These are phyloP conservation scores for Cladosporium colombiae DNA, from an alignment of 2,329 filamentous ascomycete species.

Conservation along the genomic window DNA sequence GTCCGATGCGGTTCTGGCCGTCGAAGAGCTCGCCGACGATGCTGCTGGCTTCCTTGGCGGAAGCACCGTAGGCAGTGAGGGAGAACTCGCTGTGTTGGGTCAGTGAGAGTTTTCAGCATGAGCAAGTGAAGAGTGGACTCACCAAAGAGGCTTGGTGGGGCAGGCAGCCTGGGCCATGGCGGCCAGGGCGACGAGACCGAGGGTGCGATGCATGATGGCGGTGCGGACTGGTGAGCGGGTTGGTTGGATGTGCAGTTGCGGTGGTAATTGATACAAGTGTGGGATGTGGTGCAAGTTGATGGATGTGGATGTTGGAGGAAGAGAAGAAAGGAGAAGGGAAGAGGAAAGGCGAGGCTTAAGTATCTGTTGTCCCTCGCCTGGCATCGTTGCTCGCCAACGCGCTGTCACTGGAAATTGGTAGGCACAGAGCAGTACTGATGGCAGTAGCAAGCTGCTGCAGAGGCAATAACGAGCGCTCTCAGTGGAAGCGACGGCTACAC, in stretches of 20 bases:
- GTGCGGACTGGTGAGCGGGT: background rate
- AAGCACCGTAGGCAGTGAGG: slow-evolving; percentile 44
- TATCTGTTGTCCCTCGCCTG: background rate
- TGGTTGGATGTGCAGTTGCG: background rate
- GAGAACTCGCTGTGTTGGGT: slow-evolving; percentile 49
- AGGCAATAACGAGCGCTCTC: background rate
- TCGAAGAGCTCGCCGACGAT: slow-evolving; percentile 60
- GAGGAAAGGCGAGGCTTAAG: background rate
- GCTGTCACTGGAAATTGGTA: background rate
- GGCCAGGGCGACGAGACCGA: slow-evolving; percentile 28
- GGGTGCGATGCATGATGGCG: background rate
- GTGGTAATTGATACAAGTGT: slow-evolving; percentile 1
- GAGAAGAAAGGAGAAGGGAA: background rate
- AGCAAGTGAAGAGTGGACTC: background rate
- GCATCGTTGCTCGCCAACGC: background rate
- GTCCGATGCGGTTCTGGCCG: slow-evolving; percentile 63
- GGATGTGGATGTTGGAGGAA: background rate
- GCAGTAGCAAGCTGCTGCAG: background rate
- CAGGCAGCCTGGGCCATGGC: slow-evolving; percentile 41
- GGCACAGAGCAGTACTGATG: background rate
- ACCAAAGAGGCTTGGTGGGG: slow-evolving; percentile 24
- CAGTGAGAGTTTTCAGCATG: background rate
- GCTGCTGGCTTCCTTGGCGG: slow-evolving; percentile 52
- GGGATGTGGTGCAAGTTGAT: slow-evolving; percentile 3
- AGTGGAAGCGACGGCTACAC: background rate